Conservation (phyloP, 306 rosid genomes). For the Benincasa hispida region DNA sequence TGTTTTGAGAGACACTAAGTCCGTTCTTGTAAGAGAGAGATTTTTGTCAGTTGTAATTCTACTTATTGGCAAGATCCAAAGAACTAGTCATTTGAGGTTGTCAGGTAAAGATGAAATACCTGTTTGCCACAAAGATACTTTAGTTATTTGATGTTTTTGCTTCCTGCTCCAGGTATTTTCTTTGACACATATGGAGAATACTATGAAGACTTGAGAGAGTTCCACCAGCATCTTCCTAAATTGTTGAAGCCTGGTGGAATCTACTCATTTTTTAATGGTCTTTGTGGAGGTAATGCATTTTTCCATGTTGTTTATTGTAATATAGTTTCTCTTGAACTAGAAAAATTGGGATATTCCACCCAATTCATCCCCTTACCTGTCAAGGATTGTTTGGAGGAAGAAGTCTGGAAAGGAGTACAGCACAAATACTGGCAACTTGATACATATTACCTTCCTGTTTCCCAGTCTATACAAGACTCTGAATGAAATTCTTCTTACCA, state of each 20-base stretch:
- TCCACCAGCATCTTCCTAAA: constrained; percentile 71
- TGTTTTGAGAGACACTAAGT: no score
- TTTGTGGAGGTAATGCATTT: constrained; percentile 88
- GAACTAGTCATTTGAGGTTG: no score
- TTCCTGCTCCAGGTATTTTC: constrained; percentile 64
- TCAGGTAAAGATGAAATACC: no score
- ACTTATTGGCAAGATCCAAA: no score
- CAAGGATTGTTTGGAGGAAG: constrained; percentile 72
- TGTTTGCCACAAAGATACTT: no score
- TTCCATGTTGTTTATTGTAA: constrained; percentile 91
- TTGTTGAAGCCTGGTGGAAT: constrained; percentile 76
- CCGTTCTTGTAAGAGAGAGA: no score
- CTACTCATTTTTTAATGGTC: constrained; percentile 87
- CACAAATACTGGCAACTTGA: constrained; percentile 97
- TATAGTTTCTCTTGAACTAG: constrained; percentile 75
- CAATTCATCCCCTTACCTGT: constrained; percentile 84
- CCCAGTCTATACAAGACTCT: constrained; percentile 47
- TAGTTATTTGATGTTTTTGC: neutral
- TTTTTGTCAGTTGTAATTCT: no score
- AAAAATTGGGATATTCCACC: constrained; percentile 78
- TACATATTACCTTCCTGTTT: constrained; percentile 83
- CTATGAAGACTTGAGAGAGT: constrained; percentile 80
- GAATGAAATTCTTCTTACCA: constrained; percentile 19
- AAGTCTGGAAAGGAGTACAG: constrained; percentile 91
- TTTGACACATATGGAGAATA: constrained; percentile 94